Conservation (phyloP, 352 stramenopile genomes). For the Globisporangium splendens region DNA sequence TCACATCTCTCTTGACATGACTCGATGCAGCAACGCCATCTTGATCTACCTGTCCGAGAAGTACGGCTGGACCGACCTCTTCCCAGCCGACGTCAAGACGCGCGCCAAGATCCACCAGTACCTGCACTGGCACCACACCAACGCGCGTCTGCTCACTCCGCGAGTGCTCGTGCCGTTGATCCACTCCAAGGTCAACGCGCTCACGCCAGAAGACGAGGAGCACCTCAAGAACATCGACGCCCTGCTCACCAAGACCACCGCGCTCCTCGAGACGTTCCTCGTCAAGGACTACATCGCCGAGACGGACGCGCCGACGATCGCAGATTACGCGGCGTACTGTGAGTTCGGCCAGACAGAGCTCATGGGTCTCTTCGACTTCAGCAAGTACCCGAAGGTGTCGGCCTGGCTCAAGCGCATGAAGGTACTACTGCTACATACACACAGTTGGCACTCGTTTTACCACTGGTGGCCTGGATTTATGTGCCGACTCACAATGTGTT, state of each 20-base stretch:
- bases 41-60: slow-evolving; percentile 51
- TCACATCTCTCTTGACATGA: too few species aligned
- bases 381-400: slow-evolving; percentile 43
- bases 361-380: slow-evolving; percentile 42
- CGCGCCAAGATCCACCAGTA: slow-evolving; percentile 66
- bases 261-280: slow-evolving; percentile 45
- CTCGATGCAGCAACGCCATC: slow-evolving; percentile 27
- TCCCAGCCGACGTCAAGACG: slow-evolving; percentile 35
- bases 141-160: slow-evolving; percentile 43
- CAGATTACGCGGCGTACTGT: slow-evolving; percentile 53
- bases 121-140: slow-evolving; percentile 69
- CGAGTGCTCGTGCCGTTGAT: slow-evolving; percentile 40
- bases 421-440: background rate
- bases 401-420: slow-evolving; percentile 63
- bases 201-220: slow-evolving; percentile 32
- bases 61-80: slow-evolving; percentile 51
- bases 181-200: slow-evolving; percentile 21
- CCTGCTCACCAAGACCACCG: slow-evolving; percentile 31
- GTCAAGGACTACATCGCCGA: slow-evolving; percentile 44
- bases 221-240: slow-evolving; percentile 29
- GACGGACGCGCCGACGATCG: slow-evolving; percentile 52
- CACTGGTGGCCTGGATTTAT: too few species aligned
- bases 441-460: too few species aligned
- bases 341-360: slow-evolving; percentile 62
- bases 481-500: too few species aligned